These are phyloP conservation scores for Chiua virens DNA, from an alignment of 768 basidiomycete genomes.

Conservation along the genomic window DNA sequence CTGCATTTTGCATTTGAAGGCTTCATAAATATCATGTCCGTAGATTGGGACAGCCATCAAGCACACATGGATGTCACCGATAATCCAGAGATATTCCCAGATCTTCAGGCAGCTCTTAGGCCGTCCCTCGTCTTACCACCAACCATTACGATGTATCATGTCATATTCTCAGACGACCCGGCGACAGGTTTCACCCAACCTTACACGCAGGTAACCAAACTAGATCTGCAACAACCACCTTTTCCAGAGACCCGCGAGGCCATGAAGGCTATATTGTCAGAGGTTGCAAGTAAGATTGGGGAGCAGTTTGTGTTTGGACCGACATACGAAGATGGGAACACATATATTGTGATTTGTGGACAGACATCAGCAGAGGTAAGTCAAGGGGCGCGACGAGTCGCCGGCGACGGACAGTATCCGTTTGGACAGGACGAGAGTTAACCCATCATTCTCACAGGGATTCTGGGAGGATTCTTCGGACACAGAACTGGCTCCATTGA, in stretches of 20 bases:
- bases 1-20: neutral
- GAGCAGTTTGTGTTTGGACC: slow-evolving; percentile 20
- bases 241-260: slow-evolving; percentile 16
- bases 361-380: slow-evolving; percentile 26
- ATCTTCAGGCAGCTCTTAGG: slow-evolving; percentile 2
- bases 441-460: slow-evolving; percentile 5
- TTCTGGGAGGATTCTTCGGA: slow-evolving; percentile 7
- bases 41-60: slow-evolving; percentile 31
- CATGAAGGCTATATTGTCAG: slow-evolving; percentile 9
- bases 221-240: slow-evolving; percentile 23
- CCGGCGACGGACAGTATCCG: neutral
- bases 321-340: slow-evolving; percentile 21
- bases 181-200: no score
- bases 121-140: neutral
- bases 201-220: slow-evolving; percentile 7
- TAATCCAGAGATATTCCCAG: neutral
- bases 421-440: no score
- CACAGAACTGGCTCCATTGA: slow-evolving; percentile 10
- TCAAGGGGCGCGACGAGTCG: no score
- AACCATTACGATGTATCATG: slow-evolving; percentile 17
- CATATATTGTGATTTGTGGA: slow-evolving; percentile 18
- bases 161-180: slow-evolving; percentile 16
- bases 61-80: slow-evolving; percentile 7
- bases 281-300: slow-evolving; percentile 9
- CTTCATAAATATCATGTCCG: neutral